Evolutionary conservation across 805 yeast species (phyloP).

Genomic region (Saccharomycopsis oosterbeekiorum): DNA sequence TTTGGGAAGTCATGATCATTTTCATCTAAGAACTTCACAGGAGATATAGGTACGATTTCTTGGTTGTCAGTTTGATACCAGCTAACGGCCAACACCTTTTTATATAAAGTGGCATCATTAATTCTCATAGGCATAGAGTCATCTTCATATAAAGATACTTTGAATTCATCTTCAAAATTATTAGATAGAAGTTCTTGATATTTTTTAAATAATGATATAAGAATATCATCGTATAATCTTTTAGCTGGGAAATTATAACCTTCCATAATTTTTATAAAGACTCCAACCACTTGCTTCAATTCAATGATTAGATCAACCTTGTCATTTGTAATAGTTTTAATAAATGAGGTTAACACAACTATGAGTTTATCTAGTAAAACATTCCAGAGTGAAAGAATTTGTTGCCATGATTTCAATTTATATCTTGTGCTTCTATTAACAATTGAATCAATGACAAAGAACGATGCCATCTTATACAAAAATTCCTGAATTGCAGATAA

Average conservation of each 20-base stretch:
- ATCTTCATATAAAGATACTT: conserved; percentile 57
- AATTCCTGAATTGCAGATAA: conserved; percentile 43
- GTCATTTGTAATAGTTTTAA: conserved; percentile 28
- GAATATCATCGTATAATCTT: conserved; percentile 46
- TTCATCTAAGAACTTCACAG: conserved; percentile 12
- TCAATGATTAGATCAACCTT: conserved; percentile 38
- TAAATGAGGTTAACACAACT: conserved; percentile 35
- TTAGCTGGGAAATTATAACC: conserved; percentile 52
- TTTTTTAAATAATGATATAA: conserved; percentile 48
- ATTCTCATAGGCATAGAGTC: conserved; percentile 83
- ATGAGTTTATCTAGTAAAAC: conserved; percentile 48
- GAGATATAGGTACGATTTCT: conserved; percentile 15
- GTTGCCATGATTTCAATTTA: conserved; percentile 45
- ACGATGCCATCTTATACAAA: conserved; percentile 58
- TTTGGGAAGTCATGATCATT: conserved; percentile 35
- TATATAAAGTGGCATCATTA: conserved; percentile 48
- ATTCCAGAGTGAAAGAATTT: conserved; percentile 66
- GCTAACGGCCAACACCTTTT: conserved; percentile 50
- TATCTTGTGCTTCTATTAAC: conserved; percentile 54
- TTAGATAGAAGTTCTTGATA: conserved; percentile 47
- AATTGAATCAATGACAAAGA: conserved; percentile 65
- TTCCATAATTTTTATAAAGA: conserved; percentile 68
- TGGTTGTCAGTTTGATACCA: conserved; percentile 54
- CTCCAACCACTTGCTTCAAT: conserved; percentile 56
- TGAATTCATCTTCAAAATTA: conserved; percentile 53